These are phyloP conservation scores for Deinandra increscens DNA, from an alignment of 129 eudicot genomes.

Conservation along the genomic window DNA sequence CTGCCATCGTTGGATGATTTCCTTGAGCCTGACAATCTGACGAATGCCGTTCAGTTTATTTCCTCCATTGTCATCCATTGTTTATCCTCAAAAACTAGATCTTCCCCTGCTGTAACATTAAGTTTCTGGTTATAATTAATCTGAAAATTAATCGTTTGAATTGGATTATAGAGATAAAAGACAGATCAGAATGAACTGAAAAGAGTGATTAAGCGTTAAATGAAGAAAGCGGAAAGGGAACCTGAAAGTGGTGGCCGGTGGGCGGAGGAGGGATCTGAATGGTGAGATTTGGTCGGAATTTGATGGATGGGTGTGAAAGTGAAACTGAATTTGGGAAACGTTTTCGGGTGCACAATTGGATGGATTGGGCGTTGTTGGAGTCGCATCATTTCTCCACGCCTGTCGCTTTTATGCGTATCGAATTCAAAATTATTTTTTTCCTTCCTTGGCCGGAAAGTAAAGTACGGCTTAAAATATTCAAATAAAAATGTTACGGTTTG, in stretches of 20 bases:
- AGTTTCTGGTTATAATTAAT: neutral
- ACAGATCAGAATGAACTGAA: neutral
- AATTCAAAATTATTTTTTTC: neutral
- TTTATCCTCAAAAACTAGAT: conserved; percentile 5
- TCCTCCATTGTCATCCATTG: conserved; percentile 71
- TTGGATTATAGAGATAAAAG: neutral
- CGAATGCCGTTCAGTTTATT: conserved; percentile 61
- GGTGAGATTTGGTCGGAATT: conserved; percentile 14
- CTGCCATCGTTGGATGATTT: conserved; percentile 78
- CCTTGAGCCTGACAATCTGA: conserved; percentile 73
- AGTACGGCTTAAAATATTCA: conserved; percentile 12
- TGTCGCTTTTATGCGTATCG: conserved; percentile 18
- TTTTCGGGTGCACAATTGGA: conserved; percentile 1
- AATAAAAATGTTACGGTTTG: neutral
- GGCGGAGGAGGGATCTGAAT: conserved; percentile 18
- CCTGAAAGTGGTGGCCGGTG: conserved; percentile 27
- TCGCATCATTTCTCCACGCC: neutral
- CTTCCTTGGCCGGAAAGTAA: conserved; percentile 9
- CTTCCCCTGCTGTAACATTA: neutral
- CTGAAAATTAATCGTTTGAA: neutral
- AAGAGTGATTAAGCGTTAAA: neutral
- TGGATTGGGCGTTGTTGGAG: too few species aligned
- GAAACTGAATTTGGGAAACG: conserved; percentile 17
- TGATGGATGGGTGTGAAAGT: conserved; percentile 12
- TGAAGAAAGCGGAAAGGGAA: neutral